These are phyloP conservation scores for Beta vulgaris DNA, from an alignment of 148 eudicot species.

Conservation along the genomic window DNA sequence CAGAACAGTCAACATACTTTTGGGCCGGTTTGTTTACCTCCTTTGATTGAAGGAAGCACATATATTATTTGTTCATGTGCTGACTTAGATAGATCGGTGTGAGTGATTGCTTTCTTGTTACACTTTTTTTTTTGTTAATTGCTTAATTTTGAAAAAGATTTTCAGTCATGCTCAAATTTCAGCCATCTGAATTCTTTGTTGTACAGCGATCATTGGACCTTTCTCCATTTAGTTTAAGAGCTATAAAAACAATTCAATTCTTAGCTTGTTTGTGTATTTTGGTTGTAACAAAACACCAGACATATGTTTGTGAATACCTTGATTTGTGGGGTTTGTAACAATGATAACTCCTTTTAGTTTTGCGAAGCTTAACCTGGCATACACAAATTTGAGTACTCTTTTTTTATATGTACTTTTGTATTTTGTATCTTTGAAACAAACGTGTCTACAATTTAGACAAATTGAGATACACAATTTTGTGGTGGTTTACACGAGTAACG, in stretches of 20 bases:
- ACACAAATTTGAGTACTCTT: no score
- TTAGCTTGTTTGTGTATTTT: not conserved
- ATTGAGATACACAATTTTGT: no score
- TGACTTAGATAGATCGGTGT: conserved; percentile 15
- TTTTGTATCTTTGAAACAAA: no score
- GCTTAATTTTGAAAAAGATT: not conserved
- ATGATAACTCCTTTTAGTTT: not conserved
- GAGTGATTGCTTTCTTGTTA: conserved; percentile 1
- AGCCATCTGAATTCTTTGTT: conserved; percentile 23
- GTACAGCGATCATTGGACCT: conserved; percentile 26
- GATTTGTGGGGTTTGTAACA: not conserved
- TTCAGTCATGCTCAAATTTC: not conserved
- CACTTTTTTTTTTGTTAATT: conserved; percentile 1
- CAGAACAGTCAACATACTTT: not conserved
- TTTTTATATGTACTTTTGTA: no score
- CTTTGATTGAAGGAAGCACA: conserved; percentile 20
- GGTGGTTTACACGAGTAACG: no score
- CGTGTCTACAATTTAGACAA: no score
- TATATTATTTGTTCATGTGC: conserved; percentile 19
- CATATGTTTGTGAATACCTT: not conserved
- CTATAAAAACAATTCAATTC: not conserved
- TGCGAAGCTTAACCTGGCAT: not conserved
- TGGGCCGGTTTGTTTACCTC: conserved; percentile 1
- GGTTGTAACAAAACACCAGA: conserved; percentile 3
- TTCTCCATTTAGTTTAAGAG: conserved; percentile 5